Base-by-base conservation (phyloP, 768 basidiomycete genomes). In the Auriscalpium microsporum region DNA sequence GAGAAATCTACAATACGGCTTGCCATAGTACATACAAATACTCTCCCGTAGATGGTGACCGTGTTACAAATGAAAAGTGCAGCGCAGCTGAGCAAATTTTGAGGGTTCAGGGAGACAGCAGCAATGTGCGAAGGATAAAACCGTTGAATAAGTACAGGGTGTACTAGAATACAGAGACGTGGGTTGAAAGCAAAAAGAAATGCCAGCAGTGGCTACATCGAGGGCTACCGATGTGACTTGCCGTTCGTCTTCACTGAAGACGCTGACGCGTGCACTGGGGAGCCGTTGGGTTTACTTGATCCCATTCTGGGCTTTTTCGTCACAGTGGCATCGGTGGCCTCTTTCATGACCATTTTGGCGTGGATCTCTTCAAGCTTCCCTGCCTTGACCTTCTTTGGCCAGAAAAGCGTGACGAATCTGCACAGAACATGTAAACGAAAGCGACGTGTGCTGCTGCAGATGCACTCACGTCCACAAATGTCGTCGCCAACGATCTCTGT, bases 351-450 rank as follows among this genome's bases (percentile, higher is more conserved):
- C 87, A 96, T 92, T 73, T 96, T 96, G 14, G 90, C 87, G 64
- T 96, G 93, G 45, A 97, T 95, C 66, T 93, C 92, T 69, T 94
- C 90, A 40, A 97, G 74, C 70, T 96, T 96, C 14, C 81, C 83
- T 11, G 93, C 91, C 68, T 88, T 93, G 61, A 97, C 94, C 71
- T 94, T 91, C 76, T 95, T 90, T 6, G 94, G 94, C 94, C 94
- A 97, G 72, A 97, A 97, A 53, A 93, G 77, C 3, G 92, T 94
- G 47, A 96, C 93, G 61, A 97, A 97, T 37, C 91, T 94, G 64
- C 45, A 65, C 44, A 58, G 56, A 35, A 52, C 34, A 3, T 1
- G 10, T 35, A 28, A 40, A 40, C 46, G 42, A n/a, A 19, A 21
- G 16, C 13, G 16, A 14, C 45, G 10, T 35, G 48, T 35, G 46